Evolutionary conservation across 1,284 basidiomycete species (phyloP).

Genomic region (Marasmius oreades): DNA sequence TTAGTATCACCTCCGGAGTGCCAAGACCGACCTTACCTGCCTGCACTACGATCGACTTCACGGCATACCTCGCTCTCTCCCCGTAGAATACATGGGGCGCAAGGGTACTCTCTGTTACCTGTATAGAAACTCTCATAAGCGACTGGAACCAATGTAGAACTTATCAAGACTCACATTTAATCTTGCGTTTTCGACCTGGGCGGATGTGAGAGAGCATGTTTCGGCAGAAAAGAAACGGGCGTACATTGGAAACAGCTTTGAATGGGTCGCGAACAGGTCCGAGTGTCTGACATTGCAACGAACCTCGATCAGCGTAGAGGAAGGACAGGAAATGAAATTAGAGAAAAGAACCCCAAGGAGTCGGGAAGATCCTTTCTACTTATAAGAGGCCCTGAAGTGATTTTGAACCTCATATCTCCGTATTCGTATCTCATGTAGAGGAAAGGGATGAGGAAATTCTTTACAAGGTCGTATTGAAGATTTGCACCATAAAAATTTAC

Average conservation of each 20-base stretch:
- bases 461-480: too few species aligned
- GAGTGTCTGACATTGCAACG: neutral
- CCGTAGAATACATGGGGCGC: neutral
- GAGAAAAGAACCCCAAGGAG: too few species aligned
- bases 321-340: too few species aligned
- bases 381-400: too few species aligned
- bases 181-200: neutral
- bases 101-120: neutral
- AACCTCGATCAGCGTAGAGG: too few species aligned
- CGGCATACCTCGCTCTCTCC: neutral
- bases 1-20: neutral
- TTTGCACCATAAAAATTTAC: too few species aligned
- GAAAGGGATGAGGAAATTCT: too few species aligned
- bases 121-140: neutral
- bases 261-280: neutral
- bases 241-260: neutral
- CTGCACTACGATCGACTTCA: neutral
- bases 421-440: too few species aligned
- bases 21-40: neutral
- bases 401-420: too few species aligned
- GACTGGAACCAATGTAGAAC: neutral
- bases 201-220: neutral
- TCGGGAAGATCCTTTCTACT: too few species aligned
- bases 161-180: neutral
- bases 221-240: neutral